Evolutionary conservation across 371 early-diverging fungal species (phyloP), one percentile per base, ranked within the genome.

Genomic region (Actinomucor elegans): DNA sequence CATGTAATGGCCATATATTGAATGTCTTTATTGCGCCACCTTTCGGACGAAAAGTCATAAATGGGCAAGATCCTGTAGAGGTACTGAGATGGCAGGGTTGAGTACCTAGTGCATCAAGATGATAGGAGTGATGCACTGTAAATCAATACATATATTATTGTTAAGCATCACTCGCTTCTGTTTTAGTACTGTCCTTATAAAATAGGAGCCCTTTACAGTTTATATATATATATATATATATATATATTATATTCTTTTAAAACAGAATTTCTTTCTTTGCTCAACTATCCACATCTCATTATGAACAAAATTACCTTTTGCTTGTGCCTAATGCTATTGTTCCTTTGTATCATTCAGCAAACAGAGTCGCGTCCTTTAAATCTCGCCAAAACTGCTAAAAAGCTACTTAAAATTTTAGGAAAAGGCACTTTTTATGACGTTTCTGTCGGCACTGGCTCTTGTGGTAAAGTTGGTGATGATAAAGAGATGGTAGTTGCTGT

Each of bases 401-500:
- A 35, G 4, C 14, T 45, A 20, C 21, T 59, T 12, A 27, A 40
- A 3, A 55, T 59, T 46, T 27, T 33, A 17, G 65, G 65, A 20
- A 40, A 11, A n/a, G 65, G 41, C 1, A 64, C 65, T 14, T 58
- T 52, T 36, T 64, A 64, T 36, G 55, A 62, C 18, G 63, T 62
- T 8, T 48, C 48, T 15, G 38, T 49, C 12, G 59, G 59, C 4
- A 33, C 51, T 4, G 59, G 59, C 1, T 64, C 65, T 15, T 64
- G 65, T 36, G 65, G 65, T 7, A 10, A 37, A 23, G 15, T 20
- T 2, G 48, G 37, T 42, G 37, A 11, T 12, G 21, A 59, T 26
- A 20, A 20, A 15, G 59, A 64, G 12, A 21, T 48, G 27, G 65
- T 64, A n/a, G 65, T 58, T 8, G 65, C 65, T 42, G 28, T 64